Evolutionary conservation across 495 filamentous ascomycete species (phyloP).

Genomic region (Aspergillus affinis): DNA sequence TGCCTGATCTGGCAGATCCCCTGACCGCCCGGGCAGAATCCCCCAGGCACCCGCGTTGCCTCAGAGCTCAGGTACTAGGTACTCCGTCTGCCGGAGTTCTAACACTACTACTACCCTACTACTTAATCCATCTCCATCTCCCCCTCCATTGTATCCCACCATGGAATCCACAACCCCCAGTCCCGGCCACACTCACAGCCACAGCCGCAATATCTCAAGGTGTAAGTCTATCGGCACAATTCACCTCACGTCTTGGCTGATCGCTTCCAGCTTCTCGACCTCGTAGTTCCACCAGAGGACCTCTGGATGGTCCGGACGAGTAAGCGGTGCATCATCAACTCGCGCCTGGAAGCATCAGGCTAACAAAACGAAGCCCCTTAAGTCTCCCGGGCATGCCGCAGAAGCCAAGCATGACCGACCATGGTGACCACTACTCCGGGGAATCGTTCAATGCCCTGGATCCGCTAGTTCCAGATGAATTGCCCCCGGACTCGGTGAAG

Average conservation of each 20-base stretch:
- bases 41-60: slow-evolving; percentile 6
- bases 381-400: slow-evolving; percentile 13
- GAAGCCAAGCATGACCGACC: slow-evolving; percentile 13
- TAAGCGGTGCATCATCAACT: slow-evolving; percentile 25
- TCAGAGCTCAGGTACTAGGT: too few species aligned
- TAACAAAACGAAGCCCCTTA: slow-evolving; percentile 31
- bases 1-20: slow-evolving; percentile 21
- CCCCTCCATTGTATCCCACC: neutral
- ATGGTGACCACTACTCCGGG: slow-evolving; percentile 28
- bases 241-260: slow-evolving; percentile 9
- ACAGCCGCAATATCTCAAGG: slow-evolving; percentile 39
- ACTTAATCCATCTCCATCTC: neutral
- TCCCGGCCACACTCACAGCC: slow-evolving; percentile 14
- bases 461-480: slow-evolving; percentile 34
- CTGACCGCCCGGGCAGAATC: slow-evolving; percentile 30
- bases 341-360: slow-evolving; percentile 7
- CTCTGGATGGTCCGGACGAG: slow-evolving; percentile 51
- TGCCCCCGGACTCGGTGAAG: slow-evolving; percentile 48
- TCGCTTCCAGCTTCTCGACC: slow-evolving; percentile 42
- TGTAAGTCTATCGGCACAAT: slow-evolving; percentile 28
- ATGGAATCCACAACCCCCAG: slow-evolving; percentile 27
- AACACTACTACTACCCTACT: neutral
- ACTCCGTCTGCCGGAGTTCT: too few species aligned
- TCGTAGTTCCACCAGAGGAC: slow-evolving; percentile 53
- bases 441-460: slow-evolving; percentile 35